Evolutionary conservation across 2,329 filamentous ascomycete genomes (phyloP).

Genomic region (Diplodia intermedia): DNA sequence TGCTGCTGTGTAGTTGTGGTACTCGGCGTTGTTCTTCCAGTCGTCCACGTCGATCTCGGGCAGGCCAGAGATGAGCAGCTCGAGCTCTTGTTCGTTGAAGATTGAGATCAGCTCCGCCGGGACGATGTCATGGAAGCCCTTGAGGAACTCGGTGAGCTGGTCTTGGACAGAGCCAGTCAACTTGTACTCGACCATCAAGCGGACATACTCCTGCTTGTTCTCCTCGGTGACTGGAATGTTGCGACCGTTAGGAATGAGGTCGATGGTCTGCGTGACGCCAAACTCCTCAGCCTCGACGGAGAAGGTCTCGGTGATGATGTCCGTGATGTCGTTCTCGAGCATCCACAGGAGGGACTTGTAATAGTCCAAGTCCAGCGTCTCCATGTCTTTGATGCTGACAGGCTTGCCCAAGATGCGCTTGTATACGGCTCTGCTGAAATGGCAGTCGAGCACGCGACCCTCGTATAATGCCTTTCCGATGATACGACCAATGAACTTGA

Average conservation of each 20-base stretch:
- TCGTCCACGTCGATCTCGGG: constrained; percentile 98
- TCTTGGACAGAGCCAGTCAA: constrained; percentile 90
- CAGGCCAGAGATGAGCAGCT: constrained; percentile 93
- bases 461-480: constrained; percentile 99
- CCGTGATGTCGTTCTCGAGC: constrained; percentile 97
- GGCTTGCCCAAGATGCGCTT: constrained; percentile 95
- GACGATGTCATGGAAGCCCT: constrained; percentile 98
- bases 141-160: constrained; percentile 91
- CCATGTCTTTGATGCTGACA: constrained; percentile 98
- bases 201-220: constrained; percentile 98
- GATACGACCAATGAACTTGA: constrained; percentile 98
- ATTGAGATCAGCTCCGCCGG: constrained; percentile 92
- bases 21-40: constrained; percentile 99
- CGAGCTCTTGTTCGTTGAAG: constrained; percentile 97
- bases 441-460: constrained; percentile 92
- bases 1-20: constrained; percentile 94
- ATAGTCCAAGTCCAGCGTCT: constrained; percentile 96
- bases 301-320: constrained; percentile 96
- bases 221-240: constrained; percentile 95
- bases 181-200: constrained; percentile 91
- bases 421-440: constrained; percentile 98
- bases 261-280: constrained; percentile 84
- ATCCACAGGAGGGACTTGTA: constrained; percentile 99
- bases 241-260: constrained; percentile 84
- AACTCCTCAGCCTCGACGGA: constrained; percentile 94